phyloP scores from a whole-genome alignment of 495 filamentous ascomycete species.

The Podospora pseudocomata region DNA sequence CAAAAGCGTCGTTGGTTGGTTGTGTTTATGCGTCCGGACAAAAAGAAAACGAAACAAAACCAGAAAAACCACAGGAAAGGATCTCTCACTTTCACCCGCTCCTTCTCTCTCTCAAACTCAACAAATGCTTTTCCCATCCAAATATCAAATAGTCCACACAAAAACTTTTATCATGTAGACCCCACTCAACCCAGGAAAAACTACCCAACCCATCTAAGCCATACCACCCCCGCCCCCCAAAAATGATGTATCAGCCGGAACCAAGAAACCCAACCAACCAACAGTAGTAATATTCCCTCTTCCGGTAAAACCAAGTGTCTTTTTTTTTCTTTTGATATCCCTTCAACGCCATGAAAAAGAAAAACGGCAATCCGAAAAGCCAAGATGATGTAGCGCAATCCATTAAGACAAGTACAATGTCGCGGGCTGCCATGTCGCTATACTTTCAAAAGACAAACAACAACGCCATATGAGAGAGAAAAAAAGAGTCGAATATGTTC shows the following conservation, averaged over 20 bases:
- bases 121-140: background rate
- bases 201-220: background rate
- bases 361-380: background rate
- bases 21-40: background rate
- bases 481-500: background rate
- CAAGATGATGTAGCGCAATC: constrained; percentile 10
- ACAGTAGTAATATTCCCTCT: background rate
- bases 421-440: constrained; percentile 4
- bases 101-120: background rate
- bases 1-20: background rate
- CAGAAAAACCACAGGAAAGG: background rate
- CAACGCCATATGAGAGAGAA: constrained; percentile 7
- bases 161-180: background rate
- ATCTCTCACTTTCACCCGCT: background rate
- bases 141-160: background rate
- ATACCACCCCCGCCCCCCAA: background rate
- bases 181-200: background rate
- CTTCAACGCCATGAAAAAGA: background rate
- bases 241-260: background rate
- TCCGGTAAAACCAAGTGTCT: background rate
- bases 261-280: background rate
- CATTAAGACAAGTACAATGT: constrained; percentile 19
- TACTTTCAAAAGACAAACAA: background rate
- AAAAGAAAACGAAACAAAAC: background rate
- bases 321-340: background rate